These are phyloP conservation scores for Penicillium brevicompactum DNA, from an alignment of 2,329 filamentous ascomycete species.

Conservation along the genomic window DNA sequence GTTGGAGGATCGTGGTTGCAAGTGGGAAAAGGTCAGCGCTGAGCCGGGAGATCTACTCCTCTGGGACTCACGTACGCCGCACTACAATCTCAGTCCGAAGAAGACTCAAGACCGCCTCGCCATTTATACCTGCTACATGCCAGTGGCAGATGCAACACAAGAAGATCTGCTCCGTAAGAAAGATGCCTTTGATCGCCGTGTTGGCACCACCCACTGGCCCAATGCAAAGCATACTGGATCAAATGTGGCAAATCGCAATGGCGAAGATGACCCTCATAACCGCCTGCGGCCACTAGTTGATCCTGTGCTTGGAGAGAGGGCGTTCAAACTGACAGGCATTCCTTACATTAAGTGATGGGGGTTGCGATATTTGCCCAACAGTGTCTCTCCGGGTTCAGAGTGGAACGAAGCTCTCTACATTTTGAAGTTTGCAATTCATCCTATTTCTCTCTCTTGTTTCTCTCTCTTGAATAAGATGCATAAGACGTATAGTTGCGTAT, in stretches of 20 bases:
- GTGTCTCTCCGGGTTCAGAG: too few species aligned
- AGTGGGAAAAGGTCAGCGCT: conserved; percentile 42
- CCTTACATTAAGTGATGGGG: conserved; percentile 42
- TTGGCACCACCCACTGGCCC: conserved; percentile 48
- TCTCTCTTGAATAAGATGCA: too few species aligned
- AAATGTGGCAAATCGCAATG: conserved; percentile 25
- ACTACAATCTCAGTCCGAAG: conserved; percentile 44
- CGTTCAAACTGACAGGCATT: conserved; percentile 52
- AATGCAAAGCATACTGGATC: conserved; percentile 27
- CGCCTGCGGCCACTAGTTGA: conserved; percentile 44
- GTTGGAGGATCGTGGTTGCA: conserved; percentile 32
- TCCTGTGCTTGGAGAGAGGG: conserved; percentile 43
- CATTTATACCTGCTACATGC: conserved; percentile 47
- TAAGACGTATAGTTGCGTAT: neutral
- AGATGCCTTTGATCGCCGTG: conserved; percentile 41
- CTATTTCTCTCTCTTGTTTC: too few species aligned
- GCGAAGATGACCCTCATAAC: conserved; percentile 28
- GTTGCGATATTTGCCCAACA: neutral
- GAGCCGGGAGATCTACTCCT: conserved; percentile 49
- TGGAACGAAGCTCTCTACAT: too few species aligned
- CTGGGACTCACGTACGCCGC: conserved; percentile 44
- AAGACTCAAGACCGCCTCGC: conserved; percentile 33
- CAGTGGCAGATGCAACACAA: conserved; percentile 41
- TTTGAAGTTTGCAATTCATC: too few species aligned
- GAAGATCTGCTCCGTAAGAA: conserved; percentile 48